Conservation (phyloP, 352 stramenopile species). For the Globisporangium parvum region DNA sequence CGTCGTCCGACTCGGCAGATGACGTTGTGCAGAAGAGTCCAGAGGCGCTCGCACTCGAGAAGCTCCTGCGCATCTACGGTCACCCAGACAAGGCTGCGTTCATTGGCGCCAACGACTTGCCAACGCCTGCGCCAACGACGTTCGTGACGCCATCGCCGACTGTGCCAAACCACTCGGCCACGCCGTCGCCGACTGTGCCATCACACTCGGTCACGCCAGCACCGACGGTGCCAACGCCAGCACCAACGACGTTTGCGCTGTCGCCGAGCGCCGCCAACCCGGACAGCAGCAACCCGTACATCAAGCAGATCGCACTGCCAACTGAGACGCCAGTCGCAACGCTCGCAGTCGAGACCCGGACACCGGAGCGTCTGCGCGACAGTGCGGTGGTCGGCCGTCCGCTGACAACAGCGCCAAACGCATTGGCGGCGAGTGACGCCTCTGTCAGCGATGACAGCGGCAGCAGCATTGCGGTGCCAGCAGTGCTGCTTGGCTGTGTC, state of each 20-base stretch:
- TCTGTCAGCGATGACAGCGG: background rate
- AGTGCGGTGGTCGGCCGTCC: slow-evolving; percentile 5
- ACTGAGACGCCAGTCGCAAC: background rate
- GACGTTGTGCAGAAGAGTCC: slow-evolving; percentile 8
- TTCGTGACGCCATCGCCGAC: slow-evolving; percentile 11
- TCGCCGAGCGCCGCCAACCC: background rate
- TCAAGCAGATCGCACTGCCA: slow-evolving; percentile 14
- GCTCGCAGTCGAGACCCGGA: background rate
- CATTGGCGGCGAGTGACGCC: background rate
- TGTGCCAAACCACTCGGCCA: slow-evolving; percentile 3
- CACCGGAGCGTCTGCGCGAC: slow-evolving; percentile 3
- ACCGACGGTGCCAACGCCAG: slow-evolving; percentile 9
- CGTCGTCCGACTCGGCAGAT: background rate
- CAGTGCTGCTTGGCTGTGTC: slow-evolving; percentile 10
- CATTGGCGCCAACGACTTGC: background rate
- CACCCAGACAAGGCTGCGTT: background rate
- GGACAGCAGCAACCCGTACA: slow-evolving; percentile 6
- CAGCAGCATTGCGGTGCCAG: slow-evolving; percentile 7
- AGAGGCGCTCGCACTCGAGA: slow-evolving; percentile 3
- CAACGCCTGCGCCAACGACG: slow-evolving; percentile 12
- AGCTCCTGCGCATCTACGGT: slow-evolving; percentile 14
- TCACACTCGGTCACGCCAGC: slow-evolving; percentile 2
- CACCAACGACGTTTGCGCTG: background rate
- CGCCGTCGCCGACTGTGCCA: slow-evolving; percentile 5
- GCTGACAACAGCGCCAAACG: slow-evolving; percentile 1